phyloP scores from a whole-genome alignment of 169 alveolate genomes.

The Plasmodium gaboni region DNA sequence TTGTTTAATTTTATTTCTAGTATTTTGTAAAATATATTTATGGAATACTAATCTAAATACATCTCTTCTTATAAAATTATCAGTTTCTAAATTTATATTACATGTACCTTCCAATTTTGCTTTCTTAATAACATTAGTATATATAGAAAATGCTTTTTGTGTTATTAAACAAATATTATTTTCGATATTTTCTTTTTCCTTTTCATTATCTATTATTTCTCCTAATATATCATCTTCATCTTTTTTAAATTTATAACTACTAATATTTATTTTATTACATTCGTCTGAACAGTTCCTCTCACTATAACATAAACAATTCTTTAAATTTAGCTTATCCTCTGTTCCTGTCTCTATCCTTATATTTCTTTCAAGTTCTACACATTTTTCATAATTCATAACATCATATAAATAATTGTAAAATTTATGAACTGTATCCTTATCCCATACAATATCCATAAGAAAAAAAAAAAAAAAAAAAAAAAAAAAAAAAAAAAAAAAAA shows the following conservation, averaged over 20 bases:
- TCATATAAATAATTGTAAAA: conserved; percentile 70
- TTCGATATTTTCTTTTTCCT: conserved; percentile 52
- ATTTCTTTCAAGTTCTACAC: conserved; percentile 58
- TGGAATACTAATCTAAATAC: conserved; percentile 46
- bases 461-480: conserved; percentile 11
- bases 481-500: not conserved
- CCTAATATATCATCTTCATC: conserved; percentile 76
- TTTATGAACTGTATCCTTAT: conserved; percentile 15
- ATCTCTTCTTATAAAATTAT: conserved; percentile 73
- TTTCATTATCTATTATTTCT: conserved; percentile 75
- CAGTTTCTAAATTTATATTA: conserved; percentile 41
- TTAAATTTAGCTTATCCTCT: conserved; percentile 9
- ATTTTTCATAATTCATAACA: conserved; percentile 30
- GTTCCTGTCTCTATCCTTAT: conserved; percentile 73
- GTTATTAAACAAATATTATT: conserved; percentile 22
- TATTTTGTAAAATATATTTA: conserved; percentile 43
- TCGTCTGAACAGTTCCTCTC: conserved; percentile 11
- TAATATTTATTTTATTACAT: conserved; percentile 30
- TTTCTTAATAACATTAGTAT: conserved; percentile 52
- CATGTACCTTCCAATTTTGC: conserved; percentile 39
- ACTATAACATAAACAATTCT: not conserved
- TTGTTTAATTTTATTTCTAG: conserved; percentile 39
- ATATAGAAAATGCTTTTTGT: conserved; percentile 55
- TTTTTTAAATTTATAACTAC: conserved; percentile 60
- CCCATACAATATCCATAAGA: conserved; percentile 72